Evolutionary conservation across 2,329 filamentous ascomycete genomes (phyloP).

Genomic region (Scedosporium aurantiacum): DNA sequence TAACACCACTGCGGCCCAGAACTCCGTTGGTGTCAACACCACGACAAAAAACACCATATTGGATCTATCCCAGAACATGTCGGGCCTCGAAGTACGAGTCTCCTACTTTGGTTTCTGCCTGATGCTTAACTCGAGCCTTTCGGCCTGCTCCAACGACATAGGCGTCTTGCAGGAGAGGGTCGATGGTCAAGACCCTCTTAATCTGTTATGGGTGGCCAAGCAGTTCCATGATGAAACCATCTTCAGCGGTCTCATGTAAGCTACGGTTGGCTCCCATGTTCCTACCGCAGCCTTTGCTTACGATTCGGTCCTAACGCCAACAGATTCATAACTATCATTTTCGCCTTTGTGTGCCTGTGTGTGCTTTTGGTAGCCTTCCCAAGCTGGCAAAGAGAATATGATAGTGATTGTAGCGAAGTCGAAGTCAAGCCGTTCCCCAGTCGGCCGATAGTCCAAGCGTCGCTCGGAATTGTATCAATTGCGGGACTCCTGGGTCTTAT

Average conservation of each 20-base stretch:
- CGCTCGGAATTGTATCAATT: not conserved
- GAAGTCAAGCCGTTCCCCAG: not conserved
- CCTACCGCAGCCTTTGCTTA: not conserved
- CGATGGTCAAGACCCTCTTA: not conserved
- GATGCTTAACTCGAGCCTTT: not conserved
- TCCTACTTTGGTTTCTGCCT: conserved; percentile 5
- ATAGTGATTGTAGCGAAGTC: not conserved
- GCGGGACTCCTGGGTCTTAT: not conserved
- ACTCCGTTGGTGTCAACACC: not conserved
- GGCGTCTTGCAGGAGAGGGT: not conserved
- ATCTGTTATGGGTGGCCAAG: conserved; percentile 1
- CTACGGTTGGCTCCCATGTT: not conserved
- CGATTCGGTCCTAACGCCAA: not conserved
- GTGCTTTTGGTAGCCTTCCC: not conserved
- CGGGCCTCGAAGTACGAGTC: conserved; percentile 1
- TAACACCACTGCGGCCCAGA: not conserved
- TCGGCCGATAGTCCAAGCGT: not conserved
- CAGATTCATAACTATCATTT: not conserved
- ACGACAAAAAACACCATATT: not conserved
- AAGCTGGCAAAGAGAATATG: not conserved
- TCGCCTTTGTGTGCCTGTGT: not conserved
- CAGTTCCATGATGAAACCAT: conserved; percentile 2
- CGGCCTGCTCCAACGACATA: not conserved
- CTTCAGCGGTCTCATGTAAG: conserved; percentile 4
- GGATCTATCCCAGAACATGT: not conserved